Percentiles rank a stretch among this genome's conserved stretches.
phyloP scores from a whole-genome alignment of 768 basidiomycete species.

The Termitomyces eurrhizus region DNA sequence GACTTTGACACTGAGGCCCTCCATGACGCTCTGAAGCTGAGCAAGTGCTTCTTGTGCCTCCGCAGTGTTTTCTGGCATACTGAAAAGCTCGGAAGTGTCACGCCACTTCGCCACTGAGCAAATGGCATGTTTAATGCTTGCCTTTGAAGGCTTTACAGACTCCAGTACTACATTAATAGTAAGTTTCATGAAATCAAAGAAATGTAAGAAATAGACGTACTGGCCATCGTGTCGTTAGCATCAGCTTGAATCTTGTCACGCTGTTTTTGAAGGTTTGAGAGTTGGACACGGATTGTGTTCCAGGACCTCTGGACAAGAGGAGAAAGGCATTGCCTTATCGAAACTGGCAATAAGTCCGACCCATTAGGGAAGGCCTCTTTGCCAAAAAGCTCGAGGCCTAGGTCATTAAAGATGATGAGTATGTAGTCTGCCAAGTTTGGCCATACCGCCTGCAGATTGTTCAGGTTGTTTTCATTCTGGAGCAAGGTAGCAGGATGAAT shows the following conservation, averaged over 20 bases:
- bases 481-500: slow-evolving; percentile 15
- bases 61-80: neutral
- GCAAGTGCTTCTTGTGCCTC: neutral
- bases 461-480: neutral
- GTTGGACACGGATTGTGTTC: neutral
- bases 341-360: neutral
- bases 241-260: neutral
- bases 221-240: slow-evolving; percentile 6
- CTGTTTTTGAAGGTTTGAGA: neutral
- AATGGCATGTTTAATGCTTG: slow-evolving; percentile 4
- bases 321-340: neutral
- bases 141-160: neutral
- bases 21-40: slow-evolving; percentile 5
- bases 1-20: slow-evolving; percentile 1
- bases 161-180: neutral
- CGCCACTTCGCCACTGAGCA: slow-evolving; percentile 5
- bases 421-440: slow-evolving; percentile 8
- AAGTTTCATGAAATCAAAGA: neutral
- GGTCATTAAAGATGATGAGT: slow-evolving; percentile 5
- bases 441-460: neutral
- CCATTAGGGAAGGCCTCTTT: slow-evolving; percentile 2
- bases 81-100: slow-evolving; percentile 1
- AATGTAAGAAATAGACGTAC: neutral
- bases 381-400: slow-evolving; percentile 10
- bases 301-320: slow-evolving; percentile 4